These are phyloP conservation scores for Candida pseudoglaebosa DNA, from an alignment of 805 yeast genomes.

Conservation along the genomic window DNA sequence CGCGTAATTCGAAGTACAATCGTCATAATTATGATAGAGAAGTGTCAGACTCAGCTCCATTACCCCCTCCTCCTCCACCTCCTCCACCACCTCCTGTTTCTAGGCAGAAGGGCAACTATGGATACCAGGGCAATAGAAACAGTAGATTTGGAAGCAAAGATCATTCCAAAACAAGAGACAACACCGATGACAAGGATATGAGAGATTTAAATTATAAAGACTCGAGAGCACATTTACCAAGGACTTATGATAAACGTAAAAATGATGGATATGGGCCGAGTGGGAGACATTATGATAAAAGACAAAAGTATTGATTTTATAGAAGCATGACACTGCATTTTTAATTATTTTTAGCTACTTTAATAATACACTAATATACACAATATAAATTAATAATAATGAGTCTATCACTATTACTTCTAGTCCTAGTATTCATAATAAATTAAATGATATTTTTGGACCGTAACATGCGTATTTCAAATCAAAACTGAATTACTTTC, in stretches of 20 bases:
- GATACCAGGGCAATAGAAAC: background rate
- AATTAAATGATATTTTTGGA: too few relatives aligned
- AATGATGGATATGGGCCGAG: constrained; percentile 16
- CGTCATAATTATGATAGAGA: constrained; percentile 6
- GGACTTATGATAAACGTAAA: constrained; percentile 19
- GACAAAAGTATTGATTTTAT: constrained; percentile 22
- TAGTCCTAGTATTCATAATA: too few relatives aligned
- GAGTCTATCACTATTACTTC: too few relatives aligned
- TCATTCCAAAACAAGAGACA: constrained; percentile 1
- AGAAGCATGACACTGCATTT: too few relatives aligned
- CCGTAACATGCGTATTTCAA: too few relatives aligned
- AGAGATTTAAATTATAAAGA: constrained; percentile 2
- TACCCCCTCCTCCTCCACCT: constrained; percentile 13
- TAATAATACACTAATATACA: constrained; percentile 3
- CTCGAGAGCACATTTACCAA: constrained; percentile 1
- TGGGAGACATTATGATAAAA: constrained; percentile 26
- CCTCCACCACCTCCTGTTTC: constrained; percentile 9
- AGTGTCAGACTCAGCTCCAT: constrained; percentile 5
- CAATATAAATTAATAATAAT: too few relatives aligned
- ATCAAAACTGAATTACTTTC: too few relatives aligned
- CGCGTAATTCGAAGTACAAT: background rate
- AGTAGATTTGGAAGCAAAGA: constrained; percentile 2
- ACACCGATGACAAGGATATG: constrained; percentile 1
- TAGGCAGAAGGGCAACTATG: background rate
- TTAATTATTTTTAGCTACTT: background rate